Evolutionary conservation across 2,329 filamentous ascomycete genomes (phyloP).

Genomic region (Microdochium nivale): DNA sequence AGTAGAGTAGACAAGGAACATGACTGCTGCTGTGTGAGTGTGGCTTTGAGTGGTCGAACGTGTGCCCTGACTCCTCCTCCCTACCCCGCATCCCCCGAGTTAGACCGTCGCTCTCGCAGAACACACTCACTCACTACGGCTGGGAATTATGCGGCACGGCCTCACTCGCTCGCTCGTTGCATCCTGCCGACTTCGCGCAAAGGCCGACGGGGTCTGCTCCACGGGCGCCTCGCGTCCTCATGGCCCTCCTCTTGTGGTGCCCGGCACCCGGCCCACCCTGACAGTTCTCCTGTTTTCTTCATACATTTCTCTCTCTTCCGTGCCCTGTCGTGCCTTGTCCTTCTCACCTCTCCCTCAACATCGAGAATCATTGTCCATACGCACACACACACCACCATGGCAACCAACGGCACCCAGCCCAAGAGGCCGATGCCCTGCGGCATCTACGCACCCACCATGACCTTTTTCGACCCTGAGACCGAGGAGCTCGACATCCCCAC

Average conservation of each 20-base stretch:
- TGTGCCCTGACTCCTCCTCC: too few relatives aligned
- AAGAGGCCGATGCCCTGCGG: conserved; percentile 61
- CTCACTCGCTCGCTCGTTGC: too few relatives aligned
- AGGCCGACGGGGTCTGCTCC: background rate
- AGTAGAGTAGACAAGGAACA: too few relatives aligned
- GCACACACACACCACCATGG: background rate
- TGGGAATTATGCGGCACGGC: too few relatives aligned
- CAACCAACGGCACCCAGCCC: conserved; percentile 20
- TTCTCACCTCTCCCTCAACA: too few relatives aligned
- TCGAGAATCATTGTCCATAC: too few relatives aligned
- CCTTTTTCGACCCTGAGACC: conserved; percentile 76
- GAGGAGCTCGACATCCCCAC: conserved; percentile 76
- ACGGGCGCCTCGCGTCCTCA: background rate
- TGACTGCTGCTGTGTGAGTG: too few relatives aligned
- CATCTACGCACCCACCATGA: conserved; percentile 85
- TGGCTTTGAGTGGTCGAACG: too few relatives aligned
- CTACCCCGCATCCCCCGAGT: too few relatives aligned
- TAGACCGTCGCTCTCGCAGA: too few relatives aligned
- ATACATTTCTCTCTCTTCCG: background rate
- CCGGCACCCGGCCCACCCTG: background rate
- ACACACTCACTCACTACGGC: too few relatives aligned
- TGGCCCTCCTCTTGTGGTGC: background rate
- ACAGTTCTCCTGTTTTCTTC: background rate
- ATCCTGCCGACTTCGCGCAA: too few relatives aligned
- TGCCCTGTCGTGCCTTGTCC: background rate